Base-by-base conservation (phyloP, 2,329 filamentous ascomycete species). In the Cladosporium velox region DNA sequence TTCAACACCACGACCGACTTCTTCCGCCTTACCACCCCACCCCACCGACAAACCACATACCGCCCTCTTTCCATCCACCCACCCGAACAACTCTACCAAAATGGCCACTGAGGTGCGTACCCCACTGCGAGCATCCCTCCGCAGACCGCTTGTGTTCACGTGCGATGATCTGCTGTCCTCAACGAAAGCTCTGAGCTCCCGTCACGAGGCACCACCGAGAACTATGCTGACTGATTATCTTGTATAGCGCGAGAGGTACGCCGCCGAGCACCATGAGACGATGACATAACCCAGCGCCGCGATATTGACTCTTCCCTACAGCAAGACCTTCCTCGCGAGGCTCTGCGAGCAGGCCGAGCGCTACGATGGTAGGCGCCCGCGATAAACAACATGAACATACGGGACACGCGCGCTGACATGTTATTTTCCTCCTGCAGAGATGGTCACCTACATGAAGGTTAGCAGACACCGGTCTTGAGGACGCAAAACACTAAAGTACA, bases 341-440 rank as follows among this genome's bases (percentile, higher is more conserved):
- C 93, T 99, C 81, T 98, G 95, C 88, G 95, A 98, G 91, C 95
- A 99, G 90, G 95, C 95, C 81, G 95, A 98, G 88, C 94, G 94
- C 81, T 99, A 99, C 85, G 94, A 99, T 94, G 95, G 87, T 88
- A 81, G 82, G 86, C 80, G 71, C 38, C 28, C 41, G 60, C 34
- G 4, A n/a, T 34, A 30, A 38, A 57, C 30, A 18, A 34, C 28
- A 32, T 21, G 30, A 11, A 41, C 18, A 30, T 14, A 30, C 51
- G 21, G 65, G 28, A 64, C 38, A 11, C 32, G 61, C 51, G 65
- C 63, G 70, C 73, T 77, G 66, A 74, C 66, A 34, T 71, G 70
- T 28, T 26, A 34, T 54, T 34, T 34, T 18, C 8, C 8, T n/a
- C 10, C 71, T 72, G 67, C 75, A 90, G 87, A 98, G 86, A 98